Evolutionary conservation across 257 asterid species (phyloP), one percentile per base, ranked within the genome.

Genomic region (Capsicum rhomboideum): DNA sequence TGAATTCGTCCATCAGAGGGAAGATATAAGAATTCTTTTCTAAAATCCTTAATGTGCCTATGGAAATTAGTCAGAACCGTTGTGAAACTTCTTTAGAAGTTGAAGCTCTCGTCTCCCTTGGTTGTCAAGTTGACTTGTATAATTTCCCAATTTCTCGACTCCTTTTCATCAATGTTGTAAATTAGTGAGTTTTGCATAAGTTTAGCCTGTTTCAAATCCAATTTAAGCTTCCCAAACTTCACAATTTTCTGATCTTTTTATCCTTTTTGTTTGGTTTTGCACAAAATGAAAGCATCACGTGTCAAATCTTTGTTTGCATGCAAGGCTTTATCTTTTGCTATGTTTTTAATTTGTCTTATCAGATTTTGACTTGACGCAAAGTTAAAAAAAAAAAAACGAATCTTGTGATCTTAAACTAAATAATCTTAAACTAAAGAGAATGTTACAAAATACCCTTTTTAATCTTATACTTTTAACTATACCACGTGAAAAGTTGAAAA

Each of bases 251-350:
- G 54, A 10, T 75, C 75, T 58, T 67, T 59, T 82, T 84, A 63
- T 28, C 12, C 20, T 44, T 23, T n/a, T 44, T 74, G 52, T 79
- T 17, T 53, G 78, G 59, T 90, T 87, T 83, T 80, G 0, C 80
- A 88, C 49, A 64, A 21, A 37, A 44, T 40, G 55, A 74, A 23
- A 49, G 29, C n/a, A 11, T 53, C 31, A 83, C 85, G 87, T 78
- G 88, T 86, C 74, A 42, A 86, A 85, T 86, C 88, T 91, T 90
- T 88, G 88, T 90, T 89, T 87, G 93, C 94, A 91, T 89, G 93
- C 95, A 92, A 90, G 91, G 86, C 87, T 89, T 85, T 82, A 78
- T 69, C 69, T 26, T 55, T 23, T 55, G n/a, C n/a, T n/a, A n/a
- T n/a, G n/a, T n/a, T n/a, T n/a, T n/a, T n/a, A n/a, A n/a, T n/a